Evolutionary conservation across 441 rosid genomes (phyloP), one percentile per base, ranked within the genome.

Genomic region (Jatropha podagrica): DNA sequence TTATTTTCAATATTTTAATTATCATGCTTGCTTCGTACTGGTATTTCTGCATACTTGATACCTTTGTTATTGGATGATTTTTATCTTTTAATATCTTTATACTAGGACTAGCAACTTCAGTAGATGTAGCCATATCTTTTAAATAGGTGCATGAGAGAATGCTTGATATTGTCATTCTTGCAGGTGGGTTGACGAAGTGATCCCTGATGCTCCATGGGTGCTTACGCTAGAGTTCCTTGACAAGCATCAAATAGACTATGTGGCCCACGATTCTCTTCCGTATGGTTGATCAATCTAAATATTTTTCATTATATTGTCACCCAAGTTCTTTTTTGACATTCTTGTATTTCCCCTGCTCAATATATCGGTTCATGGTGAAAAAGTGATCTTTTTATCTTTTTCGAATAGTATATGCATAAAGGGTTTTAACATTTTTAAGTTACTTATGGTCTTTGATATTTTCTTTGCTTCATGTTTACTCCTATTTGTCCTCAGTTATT

Each of bases 141-240:
- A 11, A 46, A 8, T 37, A 9, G 18, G 23, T 26, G 27, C 68
- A 37, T 62, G 56, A 20, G 40, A 4, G 13, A 20, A 41, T 42
- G 38, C 9, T 41, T 40, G 54, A 17, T 11, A 3, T 2, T 20
- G 51, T 73, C 64, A 18, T 38, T 74, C 14, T 79, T 82, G 78
- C 76, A 94, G 97, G 76, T 94, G 97, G 96, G 97, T 92, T 10
- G 97, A 94, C 79, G 97, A 94, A 88, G 98, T 94, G 52, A 91
- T 94, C 56, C 91, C 95, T 51, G 90, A 92, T 85, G 97, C 98
- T 3, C 98, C 98, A 42, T 92, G 98, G 98, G 97, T 94, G 73
- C 71, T 92, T 60, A 87, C 85, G 0, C 78, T 75, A 46, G 98
- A 89, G 78, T 94, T 94, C 80, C 91, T 94, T 11, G 92, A 94